Conservation (phyloP, 1,284 basidiomycete species). For the Ceratobasidium sp. region DNA sequence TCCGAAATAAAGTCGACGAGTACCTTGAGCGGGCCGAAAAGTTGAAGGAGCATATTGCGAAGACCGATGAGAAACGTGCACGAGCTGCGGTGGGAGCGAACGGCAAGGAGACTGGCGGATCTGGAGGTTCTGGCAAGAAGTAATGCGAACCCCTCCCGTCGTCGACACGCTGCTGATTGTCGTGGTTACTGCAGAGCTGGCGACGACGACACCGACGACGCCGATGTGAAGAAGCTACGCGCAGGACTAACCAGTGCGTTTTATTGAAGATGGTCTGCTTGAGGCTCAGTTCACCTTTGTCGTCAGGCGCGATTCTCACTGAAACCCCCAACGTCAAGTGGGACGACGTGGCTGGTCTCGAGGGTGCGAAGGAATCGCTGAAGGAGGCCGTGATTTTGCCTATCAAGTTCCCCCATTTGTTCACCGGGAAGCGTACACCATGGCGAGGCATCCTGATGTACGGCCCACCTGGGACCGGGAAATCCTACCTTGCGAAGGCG, state of each 20-base stretch:
- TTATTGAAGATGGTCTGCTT: background rate
- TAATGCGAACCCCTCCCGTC: slow-evolving; percentile 45
- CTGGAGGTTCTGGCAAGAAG: slow-evolving; percentile 71
- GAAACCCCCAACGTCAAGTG: slow-evolving; percentile 97
- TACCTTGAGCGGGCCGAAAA: slow-evolving; percentile 93
- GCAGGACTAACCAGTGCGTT: slow-evolving; percentile 74
- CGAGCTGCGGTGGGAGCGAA: slow-evolving; percentile 81
- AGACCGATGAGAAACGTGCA: slow-evolving; percentile 70
- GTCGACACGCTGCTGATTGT: slow-evolving; percentile 23
- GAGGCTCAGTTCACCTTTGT: background rate
- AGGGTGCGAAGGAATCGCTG: slow-evolving; percentile 91
- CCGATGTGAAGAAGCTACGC: slow-evolving; percentile 94
- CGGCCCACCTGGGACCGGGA: slow-evolving; percentile 94
- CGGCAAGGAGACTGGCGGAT: slow-evolving; percentile 67
- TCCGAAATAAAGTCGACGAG: slow-evolving; percentile 88
- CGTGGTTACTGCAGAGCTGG: slow-evolving; percentile 54
- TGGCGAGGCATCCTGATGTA: slow-evolving; percentile 97
- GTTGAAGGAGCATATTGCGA: slow-evolving; percentile 82
- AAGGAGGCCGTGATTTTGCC: slow-evolving; percentile 99
- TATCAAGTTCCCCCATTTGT: slow-evolving; percentile 98
- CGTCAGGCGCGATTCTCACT: slow-evolving; percentile 78
- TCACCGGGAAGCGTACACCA: slow-evolving; percentile 96
- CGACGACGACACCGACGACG: slow-evolving; percentile 80
- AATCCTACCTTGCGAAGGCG: slow-evolving; percentile 95
- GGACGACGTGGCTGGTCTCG: slow-evolving; percentile 97